These are phyloP conservation scores for Rhizoclosmatium sp. DNA, from an alignment of 192 early-diverging fungal genomes.

Conservation along the genomic window DNA sequence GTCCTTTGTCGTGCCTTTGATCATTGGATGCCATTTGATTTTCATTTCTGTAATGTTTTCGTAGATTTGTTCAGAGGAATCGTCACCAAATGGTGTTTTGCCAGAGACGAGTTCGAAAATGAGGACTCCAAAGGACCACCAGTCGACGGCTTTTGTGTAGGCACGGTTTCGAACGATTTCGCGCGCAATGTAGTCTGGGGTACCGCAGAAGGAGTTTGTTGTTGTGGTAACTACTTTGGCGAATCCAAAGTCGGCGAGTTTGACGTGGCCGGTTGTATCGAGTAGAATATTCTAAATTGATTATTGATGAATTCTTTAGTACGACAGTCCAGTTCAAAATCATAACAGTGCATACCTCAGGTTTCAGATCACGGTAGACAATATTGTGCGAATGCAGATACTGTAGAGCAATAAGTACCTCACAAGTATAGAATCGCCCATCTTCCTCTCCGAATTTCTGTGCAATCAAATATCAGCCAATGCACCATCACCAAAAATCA, in stretches of 20 bases:
- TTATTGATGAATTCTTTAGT: not conserved
- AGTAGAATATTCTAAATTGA: slow-evolving; percentile 82
- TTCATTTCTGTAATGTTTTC: slow-evolving; percentile 56
- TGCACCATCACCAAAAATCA: not conserved
- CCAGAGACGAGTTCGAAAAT: slow-evolving; percentile 82
- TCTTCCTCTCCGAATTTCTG: slow-evolving; percentile 77
- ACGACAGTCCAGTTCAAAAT: not conserved
- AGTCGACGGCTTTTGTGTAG: slow-evolving; percentile 95
- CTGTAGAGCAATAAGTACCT: slow-evolving; percentile 78
- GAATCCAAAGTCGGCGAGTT: slow-evolving; percentile 95
- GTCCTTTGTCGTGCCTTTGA: slow-evolving; percentile 50
- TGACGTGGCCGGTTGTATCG: slow-evolving; percentile 95
- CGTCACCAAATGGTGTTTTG: slow-evolving; percentile 83
- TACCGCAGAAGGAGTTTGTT: slow-evolving; percentile 96
- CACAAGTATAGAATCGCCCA: slow-evolving; percentile 77
- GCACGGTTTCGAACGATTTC: slow-evolving; percentile 87
- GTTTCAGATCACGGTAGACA: slow-evolving; percentile 84
- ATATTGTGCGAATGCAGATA: slow-evolving; percentile 80
- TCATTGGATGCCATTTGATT: slow-evolving; percentile 56
- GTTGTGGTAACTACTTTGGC: slow-evolving; percentile 91
- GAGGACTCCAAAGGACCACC: slow-evolving; percentile 98
- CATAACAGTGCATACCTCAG: slow-evolving; percentile 56
- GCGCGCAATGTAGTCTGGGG: slow-evolving; percentile 97
- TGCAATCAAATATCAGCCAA: not conserved
- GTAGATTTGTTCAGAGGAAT: slow-evolving; percentile 63